phyloP scores from a whole-genome alignment of 2,329 filamentous ascomycete genomes.

The Lachnellula hyalina region DNA sequence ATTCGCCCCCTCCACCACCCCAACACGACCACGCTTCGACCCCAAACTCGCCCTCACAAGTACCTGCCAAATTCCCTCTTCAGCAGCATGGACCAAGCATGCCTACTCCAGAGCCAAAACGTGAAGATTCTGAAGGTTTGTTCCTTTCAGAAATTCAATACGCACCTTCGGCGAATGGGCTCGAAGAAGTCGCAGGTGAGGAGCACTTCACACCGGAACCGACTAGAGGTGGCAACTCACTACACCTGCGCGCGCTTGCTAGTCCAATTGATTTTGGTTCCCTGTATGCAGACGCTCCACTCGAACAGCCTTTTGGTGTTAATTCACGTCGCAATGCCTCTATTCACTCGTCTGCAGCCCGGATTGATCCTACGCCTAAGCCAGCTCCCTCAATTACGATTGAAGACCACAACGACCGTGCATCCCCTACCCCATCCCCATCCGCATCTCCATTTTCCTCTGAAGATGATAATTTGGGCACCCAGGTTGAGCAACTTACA shows the following conservation, averaged over 20 bases:
- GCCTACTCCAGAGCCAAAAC: background rate
- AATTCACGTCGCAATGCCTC: too few relatives aligned
- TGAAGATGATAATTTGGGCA: background rate
- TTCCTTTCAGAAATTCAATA: background rate
- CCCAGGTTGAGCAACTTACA: background rate
- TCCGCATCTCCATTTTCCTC: background rate
- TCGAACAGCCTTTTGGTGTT: too few relatives aligned
- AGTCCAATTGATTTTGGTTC: background rate
- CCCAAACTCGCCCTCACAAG: too few relatives aligned
- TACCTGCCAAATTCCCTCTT: background rate
- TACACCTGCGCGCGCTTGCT: background rate
- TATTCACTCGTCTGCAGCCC: too few relatives aligned
- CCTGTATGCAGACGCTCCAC: background rate
- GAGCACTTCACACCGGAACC: background rate
- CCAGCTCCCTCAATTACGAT: too few relatives aligned
- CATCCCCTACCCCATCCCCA: background rate
- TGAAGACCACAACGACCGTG: too few relatives aligned
- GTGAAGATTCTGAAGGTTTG: background rate
- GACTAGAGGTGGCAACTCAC: background rate
- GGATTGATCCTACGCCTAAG: too few relatives aligned
- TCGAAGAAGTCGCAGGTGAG: background rate
- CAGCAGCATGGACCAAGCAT: background rate
- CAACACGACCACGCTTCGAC: too few relatives aligned
- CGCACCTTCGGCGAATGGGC: background rate
- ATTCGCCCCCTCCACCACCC: too few relatives aligned